Conservation (phyloP, 768 basidiomycete genomes). For the Lentinula sp. region DNA sequence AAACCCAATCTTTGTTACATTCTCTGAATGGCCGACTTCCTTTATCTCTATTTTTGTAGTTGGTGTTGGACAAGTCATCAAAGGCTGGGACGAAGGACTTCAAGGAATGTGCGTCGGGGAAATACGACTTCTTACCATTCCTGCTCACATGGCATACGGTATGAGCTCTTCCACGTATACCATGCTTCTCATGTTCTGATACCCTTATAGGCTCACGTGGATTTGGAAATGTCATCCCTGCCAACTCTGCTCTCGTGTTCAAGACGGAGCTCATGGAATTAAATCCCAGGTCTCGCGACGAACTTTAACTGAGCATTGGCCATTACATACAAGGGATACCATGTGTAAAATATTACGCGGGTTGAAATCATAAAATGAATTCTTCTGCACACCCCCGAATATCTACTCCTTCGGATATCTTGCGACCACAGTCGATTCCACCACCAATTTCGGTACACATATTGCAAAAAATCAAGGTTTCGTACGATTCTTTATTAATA, state of each 20-base stretch:
- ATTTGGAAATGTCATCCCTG: conserved; percentile 71
- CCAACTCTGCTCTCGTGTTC: conserved; percentile 77
- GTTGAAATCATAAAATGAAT: too few species aligned
- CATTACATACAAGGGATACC: too few species aligned
- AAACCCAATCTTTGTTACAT: background rate
- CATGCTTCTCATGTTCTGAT: background rate
- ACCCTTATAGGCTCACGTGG: conserved; percentile 57
- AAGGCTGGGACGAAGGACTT: conserved; percentile 82
- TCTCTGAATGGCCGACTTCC: background rate
- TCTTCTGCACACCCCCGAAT: too few species aligned
- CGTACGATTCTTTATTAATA: too few species aligned
- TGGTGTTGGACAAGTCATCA: conserved; percentile 76
- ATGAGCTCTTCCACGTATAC: conserved; percentile 18
- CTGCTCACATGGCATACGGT: conserved; percentile 80
- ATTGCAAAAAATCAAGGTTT: too few species aligned
- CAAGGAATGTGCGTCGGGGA: conserved; percentile 82
- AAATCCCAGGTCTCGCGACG: conserved; percentile 34
- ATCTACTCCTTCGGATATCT: too few species aligned
- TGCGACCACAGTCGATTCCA: too few species aligned
- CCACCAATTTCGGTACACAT: too few species aligned
- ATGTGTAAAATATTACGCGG: too few species aligned
- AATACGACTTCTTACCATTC: conserved; percentile 87
- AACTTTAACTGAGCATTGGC: conserved; percentile 34
- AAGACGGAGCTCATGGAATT: conserved; percentile 78
- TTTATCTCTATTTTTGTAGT: conserved; percentile 33